phyloP scores from a whole-genome alignment of 352 stramenopile genomes.

The Phytophthora tubulina region DNA sequence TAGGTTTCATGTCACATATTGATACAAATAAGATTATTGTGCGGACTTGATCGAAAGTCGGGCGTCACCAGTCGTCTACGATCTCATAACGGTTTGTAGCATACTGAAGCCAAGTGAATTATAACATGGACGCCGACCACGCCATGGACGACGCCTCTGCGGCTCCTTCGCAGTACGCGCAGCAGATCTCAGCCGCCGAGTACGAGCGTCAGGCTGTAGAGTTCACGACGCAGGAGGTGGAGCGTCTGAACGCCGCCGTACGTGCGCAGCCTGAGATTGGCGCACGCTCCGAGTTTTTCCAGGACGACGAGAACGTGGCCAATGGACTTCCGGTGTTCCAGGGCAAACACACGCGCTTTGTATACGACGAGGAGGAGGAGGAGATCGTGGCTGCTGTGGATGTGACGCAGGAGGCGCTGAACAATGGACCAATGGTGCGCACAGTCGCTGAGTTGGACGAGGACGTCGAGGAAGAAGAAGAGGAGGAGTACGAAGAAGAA shows the following conservation, averaged over 20 bases:
- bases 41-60: conserved; percentile 14
- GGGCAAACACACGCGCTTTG: conserved; percentile 82
- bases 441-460: conserved; percentile 69
- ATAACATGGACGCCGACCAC: conserved; percentile 38
- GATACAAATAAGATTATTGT: conserved; percentile 6
- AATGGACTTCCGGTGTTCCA: conserved; percentile 77
- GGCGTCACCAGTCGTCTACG: conserved; percentile 31
- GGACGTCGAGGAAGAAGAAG: conserved; percentile 49
- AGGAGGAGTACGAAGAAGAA: conserved; percentile 50
- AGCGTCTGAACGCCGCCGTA: conserved; percentile 72
- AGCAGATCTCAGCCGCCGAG: conserved; percentile 62
- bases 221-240: conserved; percentile 69
- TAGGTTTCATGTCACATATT: neutral
- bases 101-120: conserved; percentile 18
- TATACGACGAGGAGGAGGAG: conserved; percentile 81
- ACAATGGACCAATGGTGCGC: conserved; percentile 60
- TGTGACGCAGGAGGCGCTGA: conserved; percentile 65
- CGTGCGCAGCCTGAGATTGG: conserved; percentile 59
- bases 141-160: conserved; percentile 34
- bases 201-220: conserved; percentile 76
- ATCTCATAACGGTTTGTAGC: conserved; percentile 22
- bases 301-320: conserved; percentile 65
- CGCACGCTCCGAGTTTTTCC: conserved; percentile 69
- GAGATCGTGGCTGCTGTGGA: conserved; percentile 74
- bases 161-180: conserved; percentile 24